Percentiles rank a stretch among this genome's conserved stretches.
Evolutionary conservation across 2,329 filamentous ascomycete species (phyloP).

Genomic region (Aspergillus bombycis): DNA sequence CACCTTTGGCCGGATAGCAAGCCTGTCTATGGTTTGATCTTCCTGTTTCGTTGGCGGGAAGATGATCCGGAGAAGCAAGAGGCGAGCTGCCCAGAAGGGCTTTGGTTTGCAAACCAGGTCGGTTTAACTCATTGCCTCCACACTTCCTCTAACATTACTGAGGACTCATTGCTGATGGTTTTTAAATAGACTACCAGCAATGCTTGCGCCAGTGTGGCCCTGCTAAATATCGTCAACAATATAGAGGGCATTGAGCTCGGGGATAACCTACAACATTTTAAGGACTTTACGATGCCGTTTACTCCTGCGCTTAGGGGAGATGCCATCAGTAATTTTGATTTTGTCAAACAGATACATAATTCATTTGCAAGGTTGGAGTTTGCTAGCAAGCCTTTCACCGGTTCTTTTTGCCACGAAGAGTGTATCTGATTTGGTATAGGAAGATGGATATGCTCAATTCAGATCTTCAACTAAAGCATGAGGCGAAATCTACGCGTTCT

Average conservation of each 20-base stretch:
- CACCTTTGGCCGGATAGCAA: conserved; percentile 51
- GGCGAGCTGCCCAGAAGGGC: conserved; percentile 60
- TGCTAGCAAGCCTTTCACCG: background rate
- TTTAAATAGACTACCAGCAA: conserved; percentile 71
- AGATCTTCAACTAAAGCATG: conserved; percentile 64
- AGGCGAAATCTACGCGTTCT: conserved; percentile 44
- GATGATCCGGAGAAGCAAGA: conserved; percentile 57
- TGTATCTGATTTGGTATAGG: conserved; percentile 40
- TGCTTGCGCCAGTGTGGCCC: conserved; percentile 87
- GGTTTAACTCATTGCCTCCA: conserved; percentile 16
- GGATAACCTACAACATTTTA: conserved; percentile 71
- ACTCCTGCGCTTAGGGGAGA: conserved; percentile 75
- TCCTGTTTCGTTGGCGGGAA: conserved; percentile 75
- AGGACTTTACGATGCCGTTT: conserved; percentile 68
- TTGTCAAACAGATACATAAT: conserved; percentile 83
- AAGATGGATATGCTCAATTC: conserved; percentile 76
- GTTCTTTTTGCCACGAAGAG: background rate
- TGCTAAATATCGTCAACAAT: conserved; percentile 95
- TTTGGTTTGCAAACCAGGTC: conserved; percentile 97
- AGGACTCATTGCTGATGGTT: conserved; percentile 7
- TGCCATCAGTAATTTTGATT: conserved; percentile 71
- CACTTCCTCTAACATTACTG: background rate
- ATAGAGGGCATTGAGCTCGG: conserved; percentile 68
- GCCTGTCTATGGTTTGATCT: conserved; percentile 83
- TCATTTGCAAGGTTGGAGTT: conserved; percentile 70